Percentiles rank a stretch among this genome's conserved stretches.
These are phyloP conservation scores for Mesembryanthemum crystallinum DNA, from an alignment of 148 eudicot species.

Conservation along the genomic window DNA sequence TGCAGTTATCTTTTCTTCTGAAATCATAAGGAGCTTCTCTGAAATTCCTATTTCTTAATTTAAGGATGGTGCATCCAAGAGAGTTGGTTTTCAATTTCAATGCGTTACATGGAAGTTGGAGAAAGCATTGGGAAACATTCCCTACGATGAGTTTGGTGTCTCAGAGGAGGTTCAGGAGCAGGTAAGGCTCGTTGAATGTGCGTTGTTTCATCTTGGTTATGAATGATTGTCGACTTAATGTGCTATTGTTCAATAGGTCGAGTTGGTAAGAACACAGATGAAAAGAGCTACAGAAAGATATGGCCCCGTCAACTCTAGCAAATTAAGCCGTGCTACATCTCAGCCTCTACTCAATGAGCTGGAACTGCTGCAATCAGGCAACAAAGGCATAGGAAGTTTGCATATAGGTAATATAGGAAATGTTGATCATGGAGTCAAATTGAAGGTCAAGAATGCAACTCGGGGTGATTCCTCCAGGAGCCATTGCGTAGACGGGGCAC, in stretches of 20 bases:
- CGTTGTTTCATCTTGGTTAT: background rate
- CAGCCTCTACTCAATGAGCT: conserved; percentile 66
- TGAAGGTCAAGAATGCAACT: conserved; percentile 32
- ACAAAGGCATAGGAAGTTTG: conserved; percentile 54
- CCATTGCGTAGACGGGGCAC: conserved; percentile 26
- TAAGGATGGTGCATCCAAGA: conserved; percentile 75
- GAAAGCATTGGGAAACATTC: conserved; percentile 65
- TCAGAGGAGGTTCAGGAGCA: conserved; percentile 97
- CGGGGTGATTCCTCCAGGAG: conserved; percentile 31
- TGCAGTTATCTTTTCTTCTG: background rate
- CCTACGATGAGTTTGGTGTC: conserved; percentile 65
- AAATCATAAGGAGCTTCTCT: conserved; percentile 12
- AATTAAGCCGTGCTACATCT: conserved; percentile 59
- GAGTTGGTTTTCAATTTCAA: conserved; percentile 78
- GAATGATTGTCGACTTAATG: conserved; percentile 2
- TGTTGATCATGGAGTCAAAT: conserved; percentile 52
- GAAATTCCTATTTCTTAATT: conserved; percentile 22
- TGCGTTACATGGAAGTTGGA: conserved; percentile 90
- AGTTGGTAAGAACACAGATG: conserved; percentile 74
- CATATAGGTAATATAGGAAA: conserved; percentile 63
- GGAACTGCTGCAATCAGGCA: conserved; percentile 36
- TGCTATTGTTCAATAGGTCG: conserved; percentile 51
- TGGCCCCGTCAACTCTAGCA: conserved; percentile 49
- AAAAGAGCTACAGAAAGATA: conserved; percentile 76
- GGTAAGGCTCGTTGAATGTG: conserved; percentile 36